Base-by-base conservation (phyloP, 805 yeast genomes). In the Saccharomycopsis olivae region DNA sequence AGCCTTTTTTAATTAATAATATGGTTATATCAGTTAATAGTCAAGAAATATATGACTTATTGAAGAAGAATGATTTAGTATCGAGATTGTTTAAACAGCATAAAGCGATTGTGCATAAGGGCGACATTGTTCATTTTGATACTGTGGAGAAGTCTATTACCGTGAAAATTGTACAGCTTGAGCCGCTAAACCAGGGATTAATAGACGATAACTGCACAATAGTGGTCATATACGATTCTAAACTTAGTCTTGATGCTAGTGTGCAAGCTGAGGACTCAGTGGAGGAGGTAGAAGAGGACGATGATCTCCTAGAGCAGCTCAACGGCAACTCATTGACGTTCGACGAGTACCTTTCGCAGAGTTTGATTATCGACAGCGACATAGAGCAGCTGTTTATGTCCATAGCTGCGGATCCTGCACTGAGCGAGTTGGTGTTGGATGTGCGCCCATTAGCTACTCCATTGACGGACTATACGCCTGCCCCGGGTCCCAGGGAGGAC, bases 111-210 rank as follows among this genome's bases (percentile, higher is more conserved):
- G 10, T 8, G 6, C 10, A 8, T 10, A 23, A 23, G 10, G 25
- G n/a, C n/a, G n/a, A n/a, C n/a, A n/a, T n/a, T n/a, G n/a, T n/a
- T n/a, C n/a, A 23, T 8, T 23, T 23, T 6, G 25, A 10, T 23
- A 8, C 10, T 23, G 25, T 23, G 25, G 25, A 10, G 25, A 23
- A 23, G 25, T n/a, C n/a, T n/a, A n/a, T n/a, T n/a, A n/a, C n/a
- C n/a, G n/a, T n/a, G n/a, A n/a, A n/a, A n/a, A 23, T 23, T 23
- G 10, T 23, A 8, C 10, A 6, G 18, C 73, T 86, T 53, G 94
- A 83, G 49, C 94, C 94, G 0, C 66, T 73, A 2, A 73, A 69
- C 31, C 94, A 83, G 53, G 95, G 95, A 1, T 48, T 54, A 5
- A 50, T 80, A 1, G 55, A 59, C 16, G 41, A 47, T 1, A 55